Base-by-base conservation (phyloP, 73 alveolate species). In the Paramecium sexaurelia region DNA sequence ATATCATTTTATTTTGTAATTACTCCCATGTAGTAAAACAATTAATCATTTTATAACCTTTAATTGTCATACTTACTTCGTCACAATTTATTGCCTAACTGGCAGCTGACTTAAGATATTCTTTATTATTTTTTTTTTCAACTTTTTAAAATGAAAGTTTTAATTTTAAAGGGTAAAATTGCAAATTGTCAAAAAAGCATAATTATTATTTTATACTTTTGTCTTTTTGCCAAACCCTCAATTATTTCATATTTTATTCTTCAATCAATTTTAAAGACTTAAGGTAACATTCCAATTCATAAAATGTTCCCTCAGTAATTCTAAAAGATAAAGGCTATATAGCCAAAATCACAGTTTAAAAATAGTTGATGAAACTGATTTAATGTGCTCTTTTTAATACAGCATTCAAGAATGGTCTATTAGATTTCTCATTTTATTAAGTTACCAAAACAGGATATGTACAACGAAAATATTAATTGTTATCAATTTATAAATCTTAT, bases 21-120 rank as follows among this genome's bases (percentile, higher is more conserved):
- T 78, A 39, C 9, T 45, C 73, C 36, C 55, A 39, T 41, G 75
- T 78, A 5, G 73, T 78, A 78, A 41, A 78, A 41, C 75, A 41
- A 41, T 45, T 43, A 19, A 8, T 78, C 45, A 78, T 24, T 17
- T 22, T 41, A 43, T 37, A 78, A 13, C 90, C 90, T 78, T 78
- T 78, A 41, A 78, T 32, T 19, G 68, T 78, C 4, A 78, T 8
- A 17, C 45, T 9, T 41, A 78, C 90, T 45, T 78, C 90, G 41
- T 78, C 90, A 43, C 90, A 78, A 78, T 78, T 78, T 13, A 78
- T 78, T 8, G 90, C 73, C 41, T 78, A 78, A 29, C 29, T 78
- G 8, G 90, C 90, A 29, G 90, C 90, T 78, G 90, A 78, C 19
- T 78, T 78, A 6, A 78, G 29, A 17, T 78, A 78, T 40, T 78